These are phyloP conservation scores for Ceratonia siliqua DNA, from an alignment of 306 rosid species.

Conservation along the genomic window DNA sequence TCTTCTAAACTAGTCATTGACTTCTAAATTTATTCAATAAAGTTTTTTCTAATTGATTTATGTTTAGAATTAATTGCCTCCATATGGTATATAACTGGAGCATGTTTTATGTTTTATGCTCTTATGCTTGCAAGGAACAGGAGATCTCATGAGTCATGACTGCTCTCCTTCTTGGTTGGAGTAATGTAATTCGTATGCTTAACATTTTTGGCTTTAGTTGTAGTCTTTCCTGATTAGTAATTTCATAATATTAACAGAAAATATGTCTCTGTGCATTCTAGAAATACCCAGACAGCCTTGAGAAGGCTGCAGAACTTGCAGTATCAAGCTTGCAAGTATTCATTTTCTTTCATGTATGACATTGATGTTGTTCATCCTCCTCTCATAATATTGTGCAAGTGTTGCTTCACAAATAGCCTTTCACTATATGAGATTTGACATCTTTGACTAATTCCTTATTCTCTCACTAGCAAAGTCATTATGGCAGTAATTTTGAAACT, in stretches of 20 bases:
- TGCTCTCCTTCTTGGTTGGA: slow-evolving; percentile 93
- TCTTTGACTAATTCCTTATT: neutral
- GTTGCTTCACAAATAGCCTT: neutral
- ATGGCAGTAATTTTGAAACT: neutral
- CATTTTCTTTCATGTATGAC: slow-evolving; percentile 6
- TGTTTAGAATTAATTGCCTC: slow-evolving; percentile 1
- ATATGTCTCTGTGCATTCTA: slow-evolving; percentile 37
- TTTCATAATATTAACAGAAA: slow-evolving; percentile 23
- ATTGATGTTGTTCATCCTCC: slow-evolving; percentile 2
- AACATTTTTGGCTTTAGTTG: slow-evolving; percentile 7
- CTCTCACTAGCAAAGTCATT: neutral
- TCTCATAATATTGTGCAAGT: slow-evolving; percentile 4
- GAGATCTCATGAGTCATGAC: slow-evolving; percentile 90
- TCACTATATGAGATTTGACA: neutral
- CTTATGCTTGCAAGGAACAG: slow-evolving; percentile 70
- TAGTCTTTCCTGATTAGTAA: slow-evolving; percentile 9
- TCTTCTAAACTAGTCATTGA: neutral
- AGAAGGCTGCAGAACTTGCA: slow-evolving; percentile 81
- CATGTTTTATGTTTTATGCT: slow-evolving; percentile 2
- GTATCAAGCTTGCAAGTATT: slow-evolving; percentile 85
- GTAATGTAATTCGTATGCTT: slow-evolving; percentile 66
- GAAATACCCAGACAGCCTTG: slow-evolving; percentile 76
- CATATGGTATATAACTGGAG: neutral
- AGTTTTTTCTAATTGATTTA: neutral
- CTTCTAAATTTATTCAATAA: neutral